These are phyloP conservation scores for Phyllachora maydis DNA, from an alignment of 2,329 filamentous ascomycete genomes.

Conservation along the genomic window DNA sequence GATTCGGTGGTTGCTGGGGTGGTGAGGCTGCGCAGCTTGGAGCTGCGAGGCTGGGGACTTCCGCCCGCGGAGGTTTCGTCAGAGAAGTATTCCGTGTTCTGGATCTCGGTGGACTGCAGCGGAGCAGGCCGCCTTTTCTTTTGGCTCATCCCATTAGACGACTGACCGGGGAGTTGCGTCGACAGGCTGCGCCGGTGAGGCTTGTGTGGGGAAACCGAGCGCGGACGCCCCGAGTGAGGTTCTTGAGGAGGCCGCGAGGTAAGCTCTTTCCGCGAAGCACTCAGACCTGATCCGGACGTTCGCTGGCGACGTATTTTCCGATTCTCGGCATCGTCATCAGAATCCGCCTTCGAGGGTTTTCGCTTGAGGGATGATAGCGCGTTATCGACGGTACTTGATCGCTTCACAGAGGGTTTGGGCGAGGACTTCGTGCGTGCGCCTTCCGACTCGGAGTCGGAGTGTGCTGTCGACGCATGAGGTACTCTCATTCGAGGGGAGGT, in stretches of 20 bases:
- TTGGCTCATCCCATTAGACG: constrained; percentile 29
- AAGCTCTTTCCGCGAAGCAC: constrained; percentile 8
- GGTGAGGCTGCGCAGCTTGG: constrained; percentile 32
- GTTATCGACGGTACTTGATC: constrained; percentile 23
- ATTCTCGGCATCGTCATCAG: constrained; percentile 33
- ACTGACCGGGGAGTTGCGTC: constrained; percentile 35
- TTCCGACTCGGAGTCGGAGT: constrained; percentile 35
- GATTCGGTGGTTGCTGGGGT: constrained; percentile 35
- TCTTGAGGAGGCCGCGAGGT: constrained; percentile 13
- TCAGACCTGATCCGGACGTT: constrained; percentile 19
- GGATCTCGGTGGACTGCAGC: constrained; percentile 34
- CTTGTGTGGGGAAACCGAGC: constrained; percentile 39
- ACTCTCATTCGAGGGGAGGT: constrained; percentile 24
- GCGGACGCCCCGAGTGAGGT: constrained; percentile 12
- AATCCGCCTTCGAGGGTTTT: constrained; percentile 30
- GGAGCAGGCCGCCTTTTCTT: constrained; percentile 41
- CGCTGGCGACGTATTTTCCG: constrained; percentile 33
- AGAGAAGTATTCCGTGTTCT: constrained; percentile 46
- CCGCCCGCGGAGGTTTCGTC: constrained; percentile 44
- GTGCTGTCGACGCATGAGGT: constrained; percentile 14
- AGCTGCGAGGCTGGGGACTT: constrained; percentile 35
- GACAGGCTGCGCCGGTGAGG: constrained; percentile 43
- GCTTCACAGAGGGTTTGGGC: constrained; percentile 20
- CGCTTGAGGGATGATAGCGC: constrained; percentile 27
- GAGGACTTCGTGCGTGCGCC: constrained; percentile 20